Evolutionary conservation across 257 asterid genomes (phyloP).

Genomic region (Solanum sitiens): DNA sequence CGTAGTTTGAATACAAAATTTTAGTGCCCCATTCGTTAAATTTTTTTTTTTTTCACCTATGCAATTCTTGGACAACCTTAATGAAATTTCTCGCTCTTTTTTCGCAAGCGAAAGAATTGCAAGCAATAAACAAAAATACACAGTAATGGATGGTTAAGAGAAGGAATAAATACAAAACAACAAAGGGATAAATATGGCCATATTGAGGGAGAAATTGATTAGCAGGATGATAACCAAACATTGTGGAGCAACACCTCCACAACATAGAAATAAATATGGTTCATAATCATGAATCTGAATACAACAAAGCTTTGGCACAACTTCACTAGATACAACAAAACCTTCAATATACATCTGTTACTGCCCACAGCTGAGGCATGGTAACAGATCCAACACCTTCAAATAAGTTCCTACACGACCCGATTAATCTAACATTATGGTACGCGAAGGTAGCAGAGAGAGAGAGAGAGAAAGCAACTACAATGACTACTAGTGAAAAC

Average conservation of each 20-base stretch:
- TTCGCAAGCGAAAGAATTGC: not conserved
- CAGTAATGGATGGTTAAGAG: not conserved
- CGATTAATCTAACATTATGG: conserved; percentile 15
- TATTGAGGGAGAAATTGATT: not conserved
- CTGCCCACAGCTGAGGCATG: conserved; percentile 46
- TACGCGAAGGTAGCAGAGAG: conserved; percentile 8
- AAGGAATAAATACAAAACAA: not conserved
- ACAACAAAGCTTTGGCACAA: not conserved
- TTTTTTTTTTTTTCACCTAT: too few relatives aligned
- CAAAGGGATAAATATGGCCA: not conserved
- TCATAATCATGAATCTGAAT: not conserved
- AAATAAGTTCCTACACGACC: conserved; percentile 34
- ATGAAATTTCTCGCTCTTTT: too few relatives aligned
- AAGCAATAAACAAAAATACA: not conserved
- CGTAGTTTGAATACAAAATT: too few relatives aligned
- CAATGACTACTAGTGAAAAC: not conserved
- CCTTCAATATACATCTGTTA: conserved; percentile 11
- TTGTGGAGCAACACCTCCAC: not conserved
- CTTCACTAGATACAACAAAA: conserved; percentile 3
- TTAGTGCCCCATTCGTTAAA: not conserved
- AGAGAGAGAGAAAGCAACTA: not conserved
- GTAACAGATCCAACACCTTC: conserved; percentile 32
- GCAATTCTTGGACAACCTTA: not conserved
- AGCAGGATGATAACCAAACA: not conserved
- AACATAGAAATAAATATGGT: not conserved